Conservation (phyloP, 179 eudicot genomes). For the Beta macrorhiza region DNA sequence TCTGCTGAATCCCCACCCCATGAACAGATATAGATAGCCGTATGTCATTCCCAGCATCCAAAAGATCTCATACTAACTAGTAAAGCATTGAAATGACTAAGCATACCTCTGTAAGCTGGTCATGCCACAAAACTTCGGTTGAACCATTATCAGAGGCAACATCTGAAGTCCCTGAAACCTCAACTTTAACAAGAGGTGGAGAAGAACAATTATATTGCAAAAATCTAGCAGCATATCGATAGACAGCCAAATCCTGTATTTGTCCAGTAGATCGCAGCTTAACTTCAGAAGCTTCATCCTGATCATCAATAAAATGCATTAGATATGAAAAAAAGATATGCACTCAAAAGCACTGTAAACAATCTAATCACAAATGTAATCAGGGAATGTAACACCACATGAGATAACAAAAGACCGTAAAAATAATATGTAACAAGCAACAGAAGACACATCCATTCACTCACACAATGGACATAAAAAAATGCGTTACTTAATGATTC, state of each 20-base stretch:
- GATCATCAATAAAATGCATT: conserved; percentile 20
- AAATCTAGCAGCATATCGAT: conserved; percentile 71
- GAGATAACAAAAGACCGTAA: background rate
- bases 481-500: background rate
- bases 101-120: conserved; percentile 68
- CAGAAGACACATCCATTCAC: conserved; percentile 3
- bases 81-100: conserved; percentile 9
- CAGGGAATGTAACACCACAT: background rate
- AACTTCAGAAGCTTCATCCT: conserved; percentile 43
- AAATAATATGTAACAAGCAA: conserved; percentile 5
- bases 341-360: conserved; percentile 2
- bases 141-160: conserved; percentile 36
- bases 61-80: conserved; percentile 9
- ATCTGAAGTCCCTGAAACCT: conserved; percentile 49
- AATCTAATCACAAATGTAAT: background rate
- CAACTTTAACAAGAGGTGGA: conserved; percentile 32
- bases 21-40: background rate
- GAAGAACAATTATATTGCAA: conserved; percentile 48
- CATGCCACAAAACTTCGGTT: conserved; percentile 54
- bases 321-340: background rate
- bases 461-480: background rate
- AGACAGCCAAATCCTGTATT: conserved; percentile 41
- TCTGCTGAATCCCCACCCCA: background rate
- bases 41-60: conserved; percentile 16
- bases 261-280: conserved; percentile 36